Conservation (phyloP, 352 stramenopile species). For the Peronospora farinosa region DNA sequence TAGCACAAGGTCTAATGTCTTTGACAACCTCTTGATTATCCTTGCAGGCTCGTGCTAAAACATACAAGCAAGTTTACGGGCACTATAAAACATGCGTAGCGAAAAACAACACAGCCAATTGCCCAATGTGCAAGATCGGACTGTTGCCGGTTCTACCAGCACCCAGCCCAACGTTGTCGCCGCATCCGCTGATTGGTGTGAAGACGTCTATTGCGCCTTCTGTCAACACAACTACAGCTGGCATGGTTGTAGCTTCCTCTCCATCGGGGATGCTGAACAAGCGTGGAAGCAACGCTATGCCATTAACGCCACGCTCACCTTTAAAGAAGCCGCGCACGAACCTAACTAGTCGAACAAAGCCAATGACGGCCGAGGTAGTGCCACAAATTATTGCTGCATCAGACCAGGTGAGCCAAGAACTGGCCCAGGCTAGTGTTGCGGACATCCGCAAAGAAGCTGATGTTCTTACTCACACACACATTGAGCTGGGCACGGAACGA, state of each 20-base stretch:
- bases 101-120: slow-evolving; percentile 76
- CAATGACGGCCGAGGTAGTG: slow-evolving; percentile 27
- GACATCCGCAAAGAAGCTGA: slow-evolving; percentile 81
- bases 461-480: slow-evolving; percentile 75
- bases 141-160: slow-evolving; percentile 47
- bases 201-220: slow-evolving; percentile 10
- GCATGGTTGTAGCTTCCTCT: slow-evolving; percentile 26
- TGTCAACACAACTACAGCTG: slow-evolving; percentile 9
- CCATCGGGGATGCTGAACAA: slow-evolving; percentile 43
- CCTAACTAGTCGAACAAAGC: slow-evolving; percentile 29
- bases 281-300: slow-evolving; percentile 44
- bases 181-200: slow-evolving; percentile 18
- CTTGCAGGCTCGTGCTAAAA: slow-evolving; percentile 59
- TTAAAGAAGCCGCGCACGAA: slow-evolving; percentile 67
- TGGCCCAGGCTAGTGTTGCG: slow-evolving; percentile 52
- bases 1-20: not conserved
- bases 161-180: slow-evolving; percentile 24
- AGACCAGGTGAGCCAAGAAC: slow-evolving; percentile 41
- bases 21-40: slow-evolving; percentile 7
- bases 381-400: slow-evolving; percentile 21
- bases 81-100: slow-evolving; percentile 78
- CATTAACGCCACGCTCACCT: slow-evolving; percentile 62
- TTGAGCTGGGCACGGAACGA: slow-evolving; percentile 67
- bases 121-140: slow-evolving; percentile 82
- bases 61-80: slow-evolving; percentile 78